Conservation (phyloP, 2,329 filamentous ascomycete species). For the Fusarium drepaniforme region DNA sequence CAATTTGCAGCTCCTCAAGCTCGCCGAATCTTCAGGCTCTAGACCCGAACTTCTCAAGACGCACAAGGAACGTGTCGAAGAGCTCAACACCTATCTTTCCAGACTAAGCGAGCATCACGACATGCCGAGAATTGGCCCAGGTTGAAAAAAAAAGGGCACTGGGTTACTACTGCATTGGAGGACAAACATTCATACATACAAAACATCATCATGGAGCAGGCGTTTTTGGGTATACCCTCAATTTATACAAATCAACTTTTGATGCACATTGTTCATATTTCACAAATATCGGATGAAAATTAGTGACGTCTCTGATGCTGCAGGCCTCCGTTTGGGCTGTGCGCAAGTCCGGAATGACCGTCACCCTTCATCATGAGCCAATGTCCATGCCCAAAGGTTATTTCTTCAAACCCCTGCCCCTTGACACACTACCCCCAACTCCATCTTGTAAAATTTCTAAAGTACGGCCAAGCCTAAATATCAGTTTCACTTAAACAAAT, state of each 20-base stretch:
- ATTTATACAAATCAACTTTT: conserved; percentile 1
- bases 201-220: conserved; percentile 31
- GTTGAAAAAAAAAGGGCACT: conserved; percentile 50
- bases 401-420: not conserved
- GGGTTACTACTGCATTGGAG: not conserved
- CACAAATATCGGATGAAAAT: not conserved
- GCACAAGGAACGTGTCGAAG: conserved; percentile 96
- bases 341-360: not conserved
- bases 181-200: not conserved
- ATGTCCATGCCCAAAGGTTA: not conserved
- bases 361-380: not conserved
- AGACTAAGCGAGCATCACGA: conserved; percentile 97
- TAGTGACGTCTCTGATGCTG: not conserved
- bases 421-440: not conserved
- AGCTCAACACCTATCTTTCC: conserved; percentile 93
- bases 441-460: not conserved
- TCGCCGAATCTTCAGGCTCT: conserved; percentile 70
- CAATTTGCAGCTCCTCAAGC: conserved; percentile 77
- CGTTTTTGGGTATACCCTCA: conserved; percentile 44
- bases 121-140: conserved; percentile 81
- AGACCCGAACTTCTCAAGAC: conserved; percentile 89
- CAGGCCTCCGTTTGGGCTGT: not conserved
- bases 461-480: not conserved
- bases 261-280: not conserved
- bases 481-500: not conserved